These are phyloP conservation scores for Huiozyma sinensis DNA, from an alignment of 805 yeast genomes.

Conservation along the genomic window DNA sequence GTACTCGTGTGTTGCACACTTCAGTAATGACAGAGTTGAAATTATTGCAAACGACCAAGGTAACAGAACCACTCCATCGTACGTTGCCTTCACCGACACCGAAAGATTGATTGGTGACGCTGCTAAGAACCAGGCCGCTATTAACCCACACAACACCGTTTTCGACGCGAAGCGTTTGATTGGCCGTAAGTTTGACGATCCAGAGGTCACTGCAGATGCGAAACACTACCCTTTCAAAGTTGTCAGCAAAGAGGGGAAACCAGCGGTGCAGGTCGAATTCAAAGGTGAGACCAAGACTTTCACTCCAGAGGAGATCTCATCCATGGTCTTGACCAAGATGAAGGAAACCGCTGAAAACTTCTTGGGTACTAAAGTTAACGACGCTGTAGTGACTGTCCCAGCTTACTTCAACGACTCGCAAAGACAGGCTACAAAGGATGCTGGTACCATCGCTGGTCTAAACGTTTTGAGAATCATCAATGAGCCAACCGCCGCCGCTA, in stretches of 20 bases:
- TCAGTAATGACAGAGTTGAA: constrained; percentile 85
- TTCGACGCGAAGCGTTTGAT: constrained; percentile 88
- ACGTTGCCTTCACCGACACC: constrained; percentile 85
- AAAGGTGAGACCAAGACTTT: constrained; percentile 78
- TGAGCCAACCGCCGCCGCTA: constrained; percentile 97
- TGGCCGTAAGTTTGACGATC: constrained; percentile 77
- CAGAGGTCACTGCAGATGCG: constrained; percentile 66
- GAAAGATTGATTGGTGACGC: constrained; percentile 95
- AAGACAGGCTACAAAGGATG: constrained; percentile 97
- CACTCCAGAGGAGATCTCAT: constrained; percentile 90
- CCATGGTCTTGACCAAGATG: constrained; percentile 86
- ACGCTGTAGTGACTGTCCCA: constrained; percentile 93
- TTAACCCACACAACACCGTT: constrained; percentile 85
- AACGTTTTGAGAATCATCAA: constrained; percentile 90
- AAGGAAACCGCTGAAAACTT: constrained; percentile 84
- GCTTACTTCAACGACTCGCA: constrained; percentile 97
- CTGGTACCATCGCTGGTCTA: constrained; percentile 92
- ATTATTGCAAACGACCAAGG: constrained; percentile 97
- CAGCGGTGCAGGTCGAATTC: constrained; percentile 72
- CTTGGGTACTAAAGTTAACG: constrained; percentile 70
- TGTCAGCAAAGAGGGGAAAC: constrained; percentile 61
- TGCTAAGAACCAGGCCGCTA: constrained; percentile 94
- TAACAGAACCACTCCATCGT: constrained; percentile 95
- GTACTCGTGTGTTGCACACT: constrained; percentile 93
- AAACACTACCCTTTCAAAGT: constrained; percentile 84